Percentiles rank a stretch among this genome's conserved stretches.
Conservation (phyloP, 2,329 filamentous ascomycete genomes). For the Drechslera avenae region DNA sequence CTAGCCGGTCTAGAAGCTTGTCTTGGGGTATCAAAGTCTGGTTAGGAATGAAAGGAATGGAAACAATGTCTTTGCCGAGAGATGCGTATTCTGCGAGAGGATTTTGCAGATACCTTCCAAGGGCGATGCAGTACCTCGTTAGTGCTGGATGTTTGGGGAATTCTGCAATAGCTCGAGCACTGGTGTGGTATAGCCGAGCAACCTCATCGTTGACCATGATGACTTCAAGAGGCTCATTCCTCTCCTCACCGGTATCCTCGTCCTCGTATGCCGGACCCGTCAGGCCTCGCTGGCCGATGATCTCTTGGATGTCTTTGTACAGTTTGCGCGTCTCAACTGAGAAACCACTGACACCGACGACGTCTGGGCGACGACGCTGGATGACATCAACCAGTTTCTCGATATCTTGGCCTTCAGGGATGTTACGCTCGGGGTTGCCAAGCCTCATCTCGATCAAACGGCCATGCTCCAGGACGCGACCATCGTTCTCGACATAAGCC, state of each 20-base stretch:
- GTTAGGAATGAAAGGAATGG: slow-evolving; percentile 85
- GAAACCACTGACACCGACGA: slow-evolving; percentile 87
- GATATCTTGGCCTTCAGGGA: slow-evolving; percentile 68
- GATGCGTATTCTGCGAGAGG: slow-evolving; percentile 96
- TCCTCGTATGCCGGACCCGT: slow-evolving; percentile 83
- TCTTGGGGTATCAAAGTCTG: slow-evolving; percentile 88
- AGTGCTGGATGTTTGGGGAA: slow-evolving; percentile 80
- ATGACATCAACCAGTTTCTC: slow-evolving; percentile 79
- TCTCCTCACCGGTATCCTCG: slow-evolving; percentile 69
- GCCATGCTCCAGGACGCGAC: slow-evolving; percentile 84
- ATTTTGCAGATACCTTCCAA: slow-evolving; percentile 92
- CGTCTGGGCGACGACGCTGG: slow-evolving; percentile 80
- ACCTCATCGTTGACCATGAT: slow-evolving; percentile 96
- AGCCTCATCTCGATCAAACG: slow-evolving; percentile 78
- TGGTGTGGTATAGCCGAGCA: slow-evolving; percentile 93
- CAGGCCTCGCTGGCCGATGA: slow-evolving; percentile 78
- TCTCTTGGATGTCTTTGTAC: slow-evolving; percentile 76
- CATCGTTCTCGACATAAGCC: slow-evolving; percentile 93
- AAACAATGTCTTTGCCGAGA: slow-evolving; percentile 83
- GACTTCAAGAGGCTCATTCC: slow-evolving; percentile 81
- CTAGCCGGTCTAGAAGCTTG: slow-evolving; percentile 82
- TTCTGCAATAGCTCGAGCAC: slow-evolving; percentile 75
- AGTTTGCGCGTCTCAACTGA: slow-evolving; percentile 85
- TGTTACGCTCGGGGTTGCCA: slow-evolving; percentile 67
- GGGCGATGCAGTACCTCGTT: slow-evolving; percentile 84